These are phyloP conservation scores for Coemansia reversa DNA, from an alignment of 192 early-diverging fungal species.

Conservation along the genomic window DNA sequence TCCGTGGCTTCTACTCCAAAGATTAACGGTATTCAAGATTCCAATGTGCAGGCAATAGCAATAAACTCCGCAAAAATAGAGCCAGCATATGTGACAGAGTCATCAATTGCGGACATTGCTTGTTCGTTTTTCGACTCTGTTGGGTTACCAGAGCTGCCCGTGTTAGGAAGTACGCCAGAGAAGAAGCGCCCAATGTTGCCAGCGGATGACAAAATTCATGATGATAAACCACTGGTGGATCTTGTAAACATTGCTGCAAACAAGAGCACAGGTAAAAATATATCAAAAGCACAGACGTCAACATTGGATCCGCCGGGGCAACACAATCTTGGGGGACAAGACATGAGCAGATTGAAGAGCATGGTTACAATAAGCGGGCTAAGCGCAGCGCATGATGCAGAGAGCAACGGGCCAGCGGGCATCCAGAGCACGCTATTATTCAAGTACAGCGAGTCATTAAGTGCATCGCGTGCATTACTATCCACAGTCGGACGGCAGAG, in stretches of 20 bases:
- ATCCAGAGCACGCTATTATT: conserved; percentile 27
- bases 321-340: conserved; percentile 18
- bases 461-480: conserved; percentile 25
- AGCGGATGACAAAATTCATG: background rate
- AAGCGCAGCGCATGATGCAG: background rate
- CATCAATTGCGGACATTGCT: conserved; percentile 38
- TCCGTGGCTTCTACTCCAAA: background rate
- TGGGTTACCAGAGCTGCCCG: conserved; percentile 12
- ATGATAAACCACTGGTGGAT: conserved; percentile 4
- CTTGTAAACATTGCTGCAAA: background rate
- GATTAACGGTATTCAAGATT: background rate
- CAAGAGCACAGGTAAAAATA: background rate
- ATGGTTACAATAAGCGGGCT: background rate
- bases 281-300: background rate
- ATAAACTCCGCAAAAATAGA: background rate
- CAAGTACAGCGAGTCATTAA: conserved; percentile 49
- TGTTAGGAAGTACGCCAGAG: background rate
- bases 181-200: background rate
- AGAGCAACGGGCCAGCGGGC: conserved; percentile 7
- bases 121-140: conserved; percentile 22
- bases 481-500: conserved; percentile 9
- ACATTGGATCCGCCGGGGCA: conserved; percentile 36
- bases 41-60: background rate
- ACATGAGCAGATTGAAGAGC: conserved; percentile 8
- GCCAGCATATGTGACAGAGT: conserved; percentile 9